phyloP scores from a whole-genome alignment of 768 basidiomycete genomes.

The Cystobasidium ongulense region DNA sequence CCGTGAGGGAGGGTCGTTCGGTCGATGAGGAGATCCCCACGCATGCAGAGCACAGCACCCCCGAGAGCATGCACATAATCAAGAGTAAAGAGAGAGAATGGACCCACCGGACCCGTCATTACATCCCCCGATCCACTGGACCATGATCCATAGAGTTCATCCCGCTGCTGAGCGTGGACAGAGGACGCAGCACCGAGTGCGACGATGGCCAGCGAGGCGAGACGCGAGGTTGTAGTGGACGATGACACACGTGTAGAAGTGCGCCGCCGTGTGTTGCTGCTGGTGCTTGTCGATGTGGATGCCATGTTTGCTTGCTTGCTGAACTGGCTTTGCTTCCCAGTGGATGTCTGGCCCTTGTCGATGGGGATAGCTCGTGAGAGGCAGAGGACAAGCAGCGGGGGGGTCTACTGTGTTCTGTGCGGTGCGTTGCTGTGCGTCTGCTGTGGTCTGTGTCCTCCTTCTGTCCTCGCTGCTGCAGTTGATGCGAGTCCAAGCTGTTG shows the following conservation, averaged over 20 bases:
- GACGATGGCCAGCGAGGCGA: background rate
- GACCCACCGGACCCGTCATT: conserved; percentile 72
- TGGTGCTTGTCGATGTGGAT: background rate
- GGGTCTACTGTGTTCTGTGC: no score
- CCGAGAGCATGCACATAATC: background rate
- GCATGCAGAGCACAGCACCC: background rate
- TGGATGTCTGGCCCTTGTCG: background rate
- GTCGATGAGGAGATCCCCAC: no score
- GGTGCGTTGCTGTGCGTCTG: no score
- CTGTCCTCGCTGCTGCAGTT: no score
- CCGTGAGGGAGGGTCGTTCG: no score
- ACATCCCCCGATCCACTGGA: conserved; percentile 68
- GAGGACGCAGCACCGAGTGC: background rate
- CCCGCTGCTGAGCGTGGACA: background rate
- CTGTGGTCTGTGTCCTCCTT: no score
- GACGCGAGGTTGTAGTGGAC: background rate
- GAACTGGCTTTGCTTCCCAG: no score
- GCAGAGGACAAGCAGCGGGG: no score
- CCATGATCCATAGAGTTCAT: conserved; percentile 69
- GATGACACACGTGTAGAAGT: background rate
- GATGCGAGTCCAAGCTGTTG: no score
- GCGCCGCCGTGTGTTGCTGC: background rate
- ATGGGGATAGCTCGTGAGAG: no score
- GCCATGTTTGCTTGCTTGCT: background rate
- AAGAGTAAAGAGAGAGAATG: background rate